These are phyloP conservation scores for Lentinula edodes DNA, from an alignment of 768 basidiomycete species.

Conservation along the genomic window DNA sequence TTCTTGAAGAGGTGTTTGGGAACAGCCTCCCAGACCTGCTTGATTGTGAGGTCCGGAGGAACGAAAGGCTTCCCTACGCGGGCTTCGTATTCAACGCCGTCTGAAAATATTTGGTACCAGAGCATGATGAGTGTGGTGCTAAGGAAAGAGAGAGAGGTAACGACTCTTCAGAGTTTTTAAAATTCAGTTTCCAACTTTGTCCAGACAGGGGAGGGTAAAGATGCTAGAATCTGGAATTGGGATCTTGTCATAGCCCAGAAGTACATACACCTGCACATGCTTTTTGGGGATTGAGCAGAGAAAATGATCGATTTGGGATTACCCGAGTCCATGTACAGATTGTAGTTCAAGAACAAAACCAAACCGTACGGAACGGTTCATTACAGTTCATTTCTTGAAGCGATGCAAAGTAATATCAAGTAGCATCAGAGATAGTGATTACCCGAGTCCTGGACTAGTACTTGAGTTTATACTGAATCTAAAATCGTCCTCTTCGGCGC, in stretches of 20 bases:
- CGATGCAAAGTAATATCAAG: too few relatives aligned
- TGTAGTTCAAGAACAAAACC: not conserved
- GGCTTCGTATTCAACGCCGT: conserved; percentile 45
- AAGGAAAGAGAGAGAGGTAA: not conserved
- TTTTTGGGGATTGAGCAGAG: not conserved
- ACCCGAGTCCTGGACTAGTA: too few relatives aligned
- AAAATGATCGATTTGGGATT: not conserved
- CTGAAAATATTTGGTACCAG: conserved; percentile 38
- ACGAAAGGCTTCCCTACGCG: conserved; percentile 33
- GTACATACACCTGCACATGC: not conserved
- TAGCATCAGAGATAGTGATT: too few relatives aligned
- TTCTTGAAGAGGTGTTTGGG: conserved; percentile 41
- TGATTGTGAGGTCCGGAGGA: conserved; percentile 34
- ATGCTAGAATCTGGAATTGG: not conserved
- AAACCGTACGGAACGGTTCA: not conserved
- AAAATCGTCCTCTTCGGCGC: too few relatives aligned
- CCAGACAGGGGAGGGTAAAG: not conserved
- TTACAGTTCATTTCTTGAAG: not conserved
- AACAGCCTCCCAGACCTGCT: conserved; percentile 42
- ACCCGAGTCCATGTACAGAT: not conserved
- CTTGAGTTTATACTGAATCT: too few relatives aligned
- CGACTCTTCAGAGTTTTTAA: not conserved
- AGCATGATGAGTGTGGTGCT: conserved; percentile 20
- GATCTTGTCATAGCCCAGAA: not conserved
- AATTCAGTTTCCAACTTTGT: not conserved